These are phyloP conservation scores for Plasmodium relictum DNA, from an alignment of 169 alveolate genomes.

Conservation along the genomic window DNA sequence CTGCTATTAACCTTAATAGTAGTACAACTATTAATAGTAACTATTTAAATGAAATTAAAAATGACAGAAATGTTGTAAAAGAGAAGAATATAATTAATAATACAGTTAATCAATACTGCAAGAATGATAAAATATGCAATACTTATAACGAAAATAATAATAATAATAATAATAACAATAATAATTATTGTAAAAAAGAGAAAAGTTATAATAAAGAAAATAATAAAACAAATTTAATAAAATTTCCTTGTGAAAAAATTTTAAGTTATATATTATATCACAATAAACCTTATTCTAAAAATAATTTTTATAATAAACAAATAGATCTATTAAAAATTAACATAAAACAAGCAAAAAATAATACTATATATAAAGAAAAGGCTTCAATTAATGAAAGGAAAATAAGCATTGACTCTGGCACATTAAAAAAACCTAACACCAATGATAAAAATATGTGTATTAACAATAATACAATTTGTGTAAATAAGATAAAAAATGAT, in stretches of 20 bases:
- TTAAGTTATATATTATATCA: slow-evolving; percentile 21
- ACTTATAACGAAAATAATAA: neutral
- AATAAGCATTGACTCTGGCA: neutral
- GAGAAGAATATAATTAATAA: no score
- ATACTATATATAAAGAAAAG: neutral
- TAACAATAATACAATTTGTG: neutral
- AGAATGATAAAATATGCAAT: neutral
- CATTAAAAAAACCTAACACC: neutral
- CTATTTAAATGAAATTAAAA: neutral
- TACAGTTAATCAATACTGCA: neutral
- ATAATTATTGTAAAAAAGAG: neutral
- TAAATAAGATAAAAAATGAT: neutral
- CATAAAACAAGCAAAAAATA: neutral
- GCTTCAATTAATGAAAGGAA: neutral
- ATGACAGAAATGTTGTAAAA: neutral
- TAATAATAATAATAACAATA: neutral
- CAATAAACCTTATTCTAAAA: slow-evolving; percentile 11
- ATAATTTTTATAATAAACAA: slow-evolving; percentile 23
- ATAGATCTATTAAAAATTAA: slow-evolving; percentile 16
- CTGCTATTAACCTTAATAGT: neutral
- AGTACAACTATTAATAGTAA: neutral
- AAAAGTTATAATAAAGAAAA: slow-evolving; percentile 1
- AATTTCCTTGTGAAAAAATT: slow-evolving; percentile 9
- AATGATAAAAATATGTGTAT: neutral
- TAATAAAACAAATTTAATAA: neutral